phyloP scores from a whole-genome alignment of 2,329 filamentous ascomycete genomes.

The Samsoniella hepiali region DNA sequence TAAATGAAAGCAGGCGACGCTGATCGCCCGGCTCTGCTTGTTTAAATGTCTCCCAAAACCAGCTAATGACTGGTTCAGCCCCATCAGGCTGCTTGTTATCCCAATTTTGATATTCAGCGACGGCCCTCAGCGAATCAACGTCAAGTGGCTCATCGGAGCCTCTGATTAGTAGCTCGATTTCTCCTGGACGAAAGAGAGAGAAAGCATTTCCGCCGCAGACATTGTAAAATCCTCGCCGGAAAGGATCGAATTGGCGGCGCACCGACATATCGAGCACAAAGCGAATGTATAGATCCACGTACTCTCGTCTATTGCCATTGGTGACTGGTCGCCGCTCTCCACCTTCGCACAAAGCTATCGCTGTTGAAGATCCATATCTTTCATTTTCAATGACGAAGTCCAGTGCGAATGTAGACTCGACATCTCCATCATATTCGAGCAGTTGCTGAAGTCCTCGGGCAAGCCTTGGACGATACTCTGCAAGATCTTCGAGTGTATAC shows the following conservation, averaged over 20 bases:
- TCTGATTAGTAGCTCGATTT: conserved; percentile 83
- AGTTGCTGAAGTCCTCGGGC: conserved; percentile 73
- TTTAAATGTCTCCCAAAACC: conserved; percentile 87
- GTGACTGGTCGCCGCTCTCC: conserved; percentile 76
- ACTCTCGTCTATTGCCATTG: conserved; percentile 79
- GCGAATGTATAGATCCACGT: conserved; percentile 79
- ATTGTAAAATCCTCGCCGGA: conserved; percentile 90
- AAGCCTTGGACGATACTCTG: conserved; percentile 73
- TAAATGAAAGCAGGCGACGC: conserved; percentile 75
- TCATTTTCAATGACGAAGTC: conserved; percentile 78
- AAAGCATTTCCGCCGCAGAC: conserved; percentile 87
- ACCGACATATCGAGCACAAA: conserved; percentile 78
- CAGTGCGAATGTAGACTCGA: conserved; percentile 74
- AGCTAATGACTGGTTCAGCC: conserved; percentile 65
- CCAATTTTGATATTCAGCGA: conserved; percentile 84
- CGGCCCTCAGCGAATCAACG: conserved; percentile 69
- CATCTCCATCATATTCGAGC: conserved; percentile 79
- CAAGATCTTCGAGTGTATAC: conserved; percentile 77
- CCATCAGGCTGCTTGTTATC: conserved; percentile 51
- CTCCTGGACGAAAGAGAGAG: conserved; percentile 82
- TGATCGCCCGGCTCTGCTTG: conserved; percentile 64
- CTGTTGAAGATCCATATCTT: conserved; percentile 66
- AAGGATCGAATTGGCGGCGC: conserved; percentile 82
- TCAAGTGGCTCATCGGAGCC: conserved; percentile 83
- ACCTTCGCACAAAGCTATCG: conserved; percentile 68